These are phyloP conservation scores for Coemansia sp. DNA, from an alignment of 192 early-diverging fungal species.

Conservation along the genomic window DNA sequence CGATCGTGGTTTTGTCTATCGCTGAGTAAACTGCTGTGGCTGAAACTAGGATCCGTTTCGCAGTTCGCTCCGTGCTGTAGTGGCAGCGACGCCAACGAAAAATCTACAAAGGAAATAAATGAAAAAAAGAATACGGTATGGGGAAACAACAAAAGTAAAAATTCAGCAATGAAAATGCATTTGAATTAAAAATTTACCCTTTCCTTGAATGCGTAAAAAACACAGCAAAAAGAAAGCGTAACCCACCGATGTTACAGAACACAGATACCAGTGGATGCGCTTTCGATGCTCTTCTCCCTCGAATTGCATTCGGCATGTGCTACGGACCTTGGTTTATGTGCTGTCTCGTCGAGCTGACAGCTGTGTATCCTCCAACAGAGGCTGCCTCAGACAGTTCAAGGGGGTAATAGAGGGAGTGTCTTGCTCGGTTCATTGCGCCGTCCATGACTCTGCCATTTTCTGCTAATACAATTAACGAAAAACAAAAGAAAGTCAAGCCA, in stretches of 20 bases:
- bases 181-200: not conserved
- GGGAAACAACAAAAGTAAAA: not conserved
- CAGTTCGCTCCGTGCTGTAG: not conserved
- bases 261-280: not conserved
- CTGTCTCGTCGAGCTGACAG: not conserved
- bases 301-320: not conserved
- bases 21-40: not conserved
- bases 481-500: not conserved
- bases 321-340: not conserved
- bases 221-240: not conserved
- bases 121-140: not conserved
- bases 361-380: not conserved
- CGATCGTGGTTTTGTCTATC: not conserved
- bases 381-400: conserved; percentile 1
- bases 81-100: not conserved
- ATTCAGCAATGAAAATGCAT: not conserved
- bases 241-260: not conserved
- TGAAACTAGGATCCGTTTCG: not conserved
- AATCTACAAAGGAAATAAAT: not conserved
- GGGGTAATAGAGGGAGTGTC: conserved; percentile 4
- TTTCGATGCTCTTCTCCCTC: not conserved
- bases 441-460: not conserved
- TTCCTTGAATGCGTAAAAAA: not conserved
- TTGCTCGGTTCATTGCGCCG: conserved; percentile 3
- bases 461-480: not conserved